phyloP scores from a whole-genome alignment of 768 basidiomycete genomes.

The Boletus rubropictus region DNA sequence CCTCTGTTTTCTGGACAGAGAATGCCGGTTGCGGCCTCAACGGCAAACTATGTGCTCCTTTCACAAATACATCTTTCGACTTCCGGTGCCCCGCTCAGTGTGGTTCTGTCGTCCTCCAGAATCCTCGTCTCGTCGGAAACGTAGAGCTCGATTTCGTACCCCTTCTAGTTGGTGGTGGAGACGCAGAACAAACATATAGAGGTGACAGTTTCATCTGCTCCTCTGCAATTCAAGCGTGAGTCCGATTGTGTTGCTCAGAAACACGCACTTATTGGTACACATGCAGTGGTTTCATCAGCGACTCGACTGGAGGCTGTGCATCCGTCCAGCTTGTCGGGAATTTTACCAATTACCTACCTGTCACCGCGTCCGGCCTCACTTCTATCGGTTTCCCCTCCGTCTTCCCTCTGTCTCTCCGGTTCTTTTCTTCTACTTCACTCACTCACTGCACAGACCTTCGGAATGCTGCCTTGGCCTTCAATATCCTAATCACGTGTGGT shows the following conservation, averaged over 20 bases:
- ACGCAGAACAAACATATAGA: constrained; percentile 63
- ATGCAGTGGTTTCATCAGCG: constrained; percentile 56
- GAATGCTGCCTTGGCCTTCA: constrained; percentile 63
- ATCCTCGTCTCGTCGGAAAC: constrained; percentile 68
- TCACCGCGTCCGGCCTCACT: constrained; percentile 52
- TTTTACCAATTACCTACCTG: constrained; percentile 63
- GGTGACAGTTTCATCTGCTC: constrained; percentile 84
- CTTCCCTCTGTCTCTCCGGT: constrained; percentile 68
- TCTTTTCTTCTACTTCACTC: constrained; percentile 43
- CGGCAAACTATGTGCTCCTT: constrained; percentile 60
- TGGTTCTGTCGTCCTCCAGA: constrained; percentile 55
- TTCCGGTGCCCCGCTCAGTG: constrained; percentile 82
- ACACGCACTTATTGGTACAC: constrained; percentile 6
- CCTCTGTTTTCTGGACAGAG: constrained; percentile 62
- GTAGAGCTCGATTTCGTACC: constrained; percentile 62
- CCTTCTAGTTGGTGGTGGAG: constrained; percentile 82
- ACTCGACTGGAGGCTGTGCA: constrained; percentile 72
- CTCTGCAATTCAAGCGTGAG: constrained; percentile 75
- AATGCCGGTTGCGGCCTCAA: constrained; percentile 72
- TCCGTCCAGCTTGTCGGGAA: constrained; percentile 63
- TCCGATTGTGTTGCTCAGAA: constrained; percentile 13
- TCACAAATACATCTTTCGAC: constrained; percentile 53
- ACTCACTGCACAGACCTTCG: constrained; percentile 69
- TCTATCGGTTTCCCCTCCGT: constrained; percentile 69
- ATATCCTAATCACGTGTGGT: constrained; percentile 58